Evolutionary conservation across 2,329 filamentous ascomycete genomes (phyloP), one percentile per base, ranked within the genome.

Genomic region (Colletotrichum neosansevieriae): DNA sequence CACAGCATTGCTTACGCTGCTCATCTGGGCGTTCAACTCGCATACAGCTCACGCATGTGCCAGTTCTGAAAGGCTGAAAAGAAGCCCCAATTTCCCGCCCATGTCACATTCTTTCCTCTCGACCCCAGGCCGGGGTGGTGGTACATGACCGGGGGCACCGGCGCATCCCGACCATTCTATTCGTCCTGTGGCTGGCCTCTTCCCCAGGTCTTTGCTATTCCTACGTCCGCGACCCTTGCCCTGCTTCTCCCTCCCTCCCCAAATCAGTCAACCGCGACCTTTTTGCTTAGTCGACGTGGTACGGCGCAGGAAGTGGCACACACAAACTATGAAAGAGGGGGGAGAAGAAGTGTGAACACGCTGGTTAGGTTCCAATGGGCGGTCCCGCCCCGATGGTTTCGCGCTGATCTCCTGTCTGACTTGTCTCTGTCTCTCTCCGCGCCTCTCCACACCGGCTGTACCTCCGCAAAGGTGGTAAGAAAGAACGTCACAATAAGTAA

Each of bases 151-250:
- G 47, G 67, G 45, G 56, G 15, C 29, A 32, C 54, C 56, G 56
- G 56, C 51, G 67, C 57, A 67, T 69, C 57, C 63, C 63, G 56
- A 59, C 40, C 36, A 57, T 62, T 49, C 42, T 51, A 67, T 69
- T 69, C 63, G 63, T 36, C 19, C 36, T 34, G 29, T 56, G 40
- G 2, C 42, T 49, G 51, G 61, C 56, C 34, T 53, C 29, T 42
- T 67, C 67, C 67, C 67, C 63, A 69, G 67, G 67, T 67, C 58
- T 69, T 56, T 57, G 64, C 60, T 56, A 60, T 53, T 60, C 58
- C 58, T 42, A 47, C 63, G 11, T 54, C 44, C 42, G 57, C 56
- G 57, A 69, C 57, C 67, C 67, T 32, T 53, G 45, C 58, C 49
- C 40, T 63, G 56, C 34, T 36, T 24, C 24, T 15, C 19, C 34